phyloP scores from a whole-genome alignment of 75 land plant genomes.

The Pinus albicaulis region DNA sequence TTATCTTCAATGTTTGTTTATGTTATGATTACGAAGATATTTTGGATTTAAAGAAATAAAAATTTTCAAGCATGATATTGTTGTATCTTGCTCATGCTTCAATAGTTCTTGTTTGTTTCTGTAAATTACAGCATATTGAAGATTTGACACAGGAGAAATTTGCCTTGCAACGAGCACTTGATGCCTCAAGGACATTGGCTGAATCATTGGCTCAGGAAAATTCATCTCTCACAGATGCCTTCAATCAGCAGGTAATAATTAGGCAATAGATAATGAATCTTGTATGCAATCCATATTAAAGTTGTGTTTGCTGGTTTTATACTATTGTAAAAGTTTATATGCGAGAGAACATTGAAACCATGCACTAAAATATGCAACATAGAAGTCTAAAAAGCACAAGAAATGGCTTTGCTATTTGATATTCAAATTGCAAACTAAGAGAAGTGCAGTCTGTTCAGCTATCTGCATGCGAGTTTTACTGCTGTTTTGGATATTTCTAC shows the following conservation, averaged over 20 bases:
- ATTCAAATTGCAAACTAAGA: not conserved
- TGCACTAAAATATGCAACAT: not conserved
- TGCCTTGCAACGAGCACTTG: constrained; percentile 77
- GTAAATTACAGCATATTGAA: constrained; percentile 81
- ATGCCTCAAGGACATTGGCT: constrained; percentile 63
- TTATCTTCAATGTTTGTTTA: not conserved
- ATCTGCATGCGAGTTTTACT: not conserved
- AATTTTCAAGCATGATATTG: not conserved
- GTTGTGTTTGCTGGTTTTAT: too few relatives aligned
- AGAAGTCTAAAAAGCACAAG: not conserved
- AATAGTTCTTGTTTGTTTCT: constrained; percentile 1
- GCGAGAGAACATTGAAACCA: not conserved
- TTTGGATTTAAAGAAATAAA: not conserved
- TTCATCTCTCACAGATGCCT: constrained; percentile 83
- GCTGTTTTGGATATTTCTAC: not conserved
- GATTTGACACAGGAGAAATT: constrained; percentile 96
- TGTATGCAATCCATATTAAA: not conserved
- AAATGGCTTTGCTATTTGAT: not conserved
- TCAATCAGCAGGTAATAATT: constrained; percentile 73
- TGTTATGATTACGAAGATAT: not conserved
- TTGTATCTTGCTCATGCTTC: not conserved
- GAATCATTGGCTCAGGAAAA: constrained; percentile 80
- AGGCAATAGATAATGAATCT: not conserved
- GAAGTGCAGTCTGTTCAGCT: not conserved
- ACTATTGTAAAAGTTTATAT: too few relatives aligned